Conservation (phyloP, 495 filamentous ascomycete species). For the Saxispiralis lemnorum region DNA sequence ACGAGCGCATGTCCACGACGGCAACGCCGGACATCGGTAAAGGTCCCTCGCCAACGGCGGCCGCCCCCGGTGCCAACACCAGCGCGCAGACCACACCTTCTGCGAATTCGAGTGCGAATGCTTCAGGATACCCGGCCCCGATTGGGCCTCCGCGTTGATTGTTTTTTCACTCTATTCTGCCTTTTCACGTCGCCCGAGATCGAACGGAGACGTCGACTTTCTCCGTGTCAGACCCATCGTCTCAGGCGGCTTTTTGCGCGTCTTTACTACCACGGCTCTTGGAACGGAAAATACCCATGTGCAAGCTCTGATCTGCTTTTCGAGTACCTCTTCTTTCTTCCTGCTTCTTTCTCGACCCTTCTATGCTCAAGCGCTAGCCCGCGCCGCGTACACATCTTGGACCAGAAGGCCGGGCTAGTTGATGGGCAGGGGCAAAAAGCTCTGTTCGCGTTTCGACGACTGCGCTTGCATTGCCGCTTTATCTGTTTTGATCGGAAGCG, state of each 20-base stretch:
- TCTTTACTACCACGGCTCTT: neutral
- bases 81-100: constrained; percentile 3
- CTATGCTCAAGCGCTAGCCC: no score
- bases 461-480: neutral
- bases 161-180: neutral
- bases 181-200: neutral
- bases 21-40: neutral
- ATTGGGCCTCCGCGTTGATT: constrained; percentile 22
- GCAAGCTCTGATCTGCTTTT: constrained; percentile 1
- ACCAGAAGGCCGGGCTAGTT: neutral
- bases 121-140: constrained; percentile 30
- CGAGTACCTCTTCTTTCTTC: neutral
- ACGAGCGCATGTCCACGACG: constrained; percentile 26
- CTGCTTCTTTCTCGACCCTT: neutral
- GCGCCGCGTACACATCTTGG: no score
- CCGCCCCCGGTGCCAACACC: neutral
- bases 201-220: no score
- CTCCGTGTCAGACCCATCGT: no score
- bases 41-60: neutral
- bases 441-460: neutral
- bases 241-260: neutral
- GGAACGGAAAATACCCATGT: constrained; percentile 11
- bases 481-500: neutral
- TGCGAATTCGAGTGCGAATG: constrained; percentile 11
- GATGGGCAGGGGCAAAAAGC: neutral